Base-by-base conservation (phyloP, 2,329 filamentous ascomycete species). In the Pseudogymnoascus sp. region DNA sequence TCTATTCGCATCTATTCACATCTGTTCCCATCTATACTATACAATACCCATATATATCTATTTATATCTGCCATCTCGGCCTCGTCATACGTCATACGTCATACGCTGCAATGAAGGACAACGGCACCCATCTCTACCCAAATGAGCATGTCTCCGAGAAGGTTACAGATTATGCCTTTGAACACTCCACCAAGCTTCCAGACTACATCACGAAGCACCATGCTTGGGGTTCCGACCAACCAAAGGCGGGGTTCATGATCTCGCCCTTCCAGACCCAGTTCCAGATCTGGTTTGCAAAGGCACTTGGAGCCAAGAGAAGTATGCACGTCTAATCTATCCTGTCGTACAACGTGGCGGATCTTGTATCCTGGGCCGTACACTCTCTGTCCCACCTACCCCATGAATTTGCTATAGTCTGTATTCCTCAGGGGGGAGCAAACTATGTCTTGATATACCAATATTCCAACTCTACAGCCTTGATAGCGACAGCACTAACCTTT, bases 121-220 rank as follows among this genome's bases (percentile, higher is more conserved):
- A 68, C 28, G 66, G 64, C 2, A 69, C 74, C 23, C 67, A 71
- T 25, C 74, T 81, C 37, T 81, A 79, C 68, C 72, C 76, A 34
- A 80, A 77, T 61, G 72, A 75, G 25, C 68, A 75, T 62, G 74
- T 80, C 60, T 75, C 75, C 61, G 67, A 70, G 60, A 74, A 72
- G 16, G 79, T 81, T 65, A 74, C 75, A 12, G 71, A 74, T 11
- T 82, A 82, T 68, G 73, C 79, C 16, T 72, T 74, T 37, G 64
- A 70, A 31, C 76, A 79, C 69, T 81, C 79, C 14, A 74, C 75
- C 18, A 65, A 72, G 11, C 69, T 82, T 40, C 79, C 80, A 3
- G 71, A 74, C 63, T 69, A 77, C 64, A 76, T 82, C 62, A 71
- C 71, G 42, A 73, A 75, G 31, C 79, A 79, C 64, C 78, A 82